Base-by-base conservation (phyloP, 306 rosid species). In the Fragaria vesca region DNA sequence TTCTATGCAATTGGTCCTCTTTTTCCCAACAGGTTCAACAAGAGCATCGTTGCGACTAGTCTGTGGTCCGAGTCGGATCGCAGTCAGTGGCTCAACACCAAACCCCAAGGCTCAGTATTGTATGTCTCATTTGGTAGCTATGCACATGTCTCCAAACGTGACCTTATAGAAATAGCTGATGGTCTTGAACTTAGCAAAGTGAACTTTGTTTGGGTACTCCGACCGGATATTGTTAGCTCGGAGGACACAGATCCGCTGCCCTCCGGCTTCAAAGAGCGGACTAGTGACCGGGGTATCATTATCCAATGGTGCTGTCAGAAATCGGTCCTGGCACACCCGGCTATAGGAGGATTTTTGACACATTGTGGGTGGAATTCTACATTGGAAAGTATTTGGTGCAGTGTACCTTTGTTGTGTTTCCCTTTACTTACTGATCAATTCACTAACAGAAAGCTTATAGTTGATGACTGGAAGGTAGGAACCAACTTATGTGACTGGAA, bases 311-410 rank as follows among this genome's bases (percentile, higher is more conserved):
- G 96, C 73, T 70, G 70, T 57, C 91, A 90, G 47, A 84, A 58
- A 0, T 74, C 70, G 15, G 89, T 88, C 48, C 72, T 87, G 85
- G 51, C 84, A 0, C 91, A 88, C 75, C 87, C 90, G 0, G 87
- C 90, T 0, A 57, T 87, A 28, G 85, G 91, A 76, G 90, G 93
- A 32, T 88, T 90, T 72, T 77, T 87, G 45, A 80, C 90, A 8
- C 90, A 88, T 43, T 90, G 93, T 18, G 95, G 92, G 2, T 88
- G 93, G 96, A 90, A 90, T 43, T 88, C 93, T 0, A 83, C 87
- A 38, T 34, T 90, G 42, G 93, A 88, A 61, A 83, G 88, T 15
- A 61, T 88, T 34, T 87, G 96, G 91, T 82, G 85, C 6, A 46
- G 69, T 36, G 81, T 85, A 12, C 90, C 96, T 2, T 26, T 88